Evolutionary conservation across 208 protist genomes (phyloP).

Genomic region (Leishmania gerbilli): DNA sequence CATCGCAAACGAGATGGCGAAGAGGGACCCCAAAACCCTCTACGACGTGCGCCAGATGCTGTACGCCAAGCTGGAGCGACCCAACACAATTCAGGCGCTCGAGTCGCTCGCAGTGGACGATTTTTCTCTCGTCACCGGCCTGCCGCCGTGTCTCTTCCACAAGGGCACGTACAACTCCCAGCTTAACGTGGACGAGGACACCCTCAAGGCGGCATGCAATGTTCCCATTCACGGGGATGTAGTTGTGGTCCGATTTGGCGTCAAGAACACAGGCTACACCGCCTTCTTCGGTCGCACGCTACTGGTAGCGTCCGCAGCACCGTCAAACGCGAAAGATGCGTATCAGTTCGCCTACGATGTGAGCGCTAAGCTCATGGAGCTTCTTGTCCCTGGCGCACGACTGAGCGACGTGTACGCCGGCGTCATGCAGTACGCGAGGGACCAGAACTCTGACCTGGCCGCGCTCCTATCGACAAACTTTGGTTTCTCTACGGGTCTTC

Average conservation of each 20-base stretch:
- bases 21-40: slow-evolving; percentile 53
- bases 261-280: slow-evolving; percentile 77
- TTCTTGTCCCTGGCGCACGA: slow-evolving; percentile 51
- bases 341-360: slow-evolving; percentile 81
- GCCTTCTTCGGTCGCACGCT: slow-evolving; percentile 84
- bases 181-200: slow-evolving; percentile 58
- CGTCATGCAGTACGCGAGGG: slow-evolving; percentile 50
- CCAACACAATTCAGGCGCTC: slow-evolving; percentile 71
- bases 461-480: slow-evolving; percentile 57
- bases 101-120: slow-evolving; percentile 65
- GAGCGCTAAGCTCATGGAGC: slow-evolving; percentile 69
- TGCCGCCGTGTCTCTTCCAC: slow-evolving; percentile 80
- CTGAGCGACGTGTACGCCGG: slow-evolving; percentile 68
- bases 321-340: slow-evolving; percentile 56
- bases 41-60: slow-evolving; percentile 68
- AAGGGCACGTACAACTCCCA: slow-evolving; percentile 63
- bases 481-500: slow-evolving; percentile 83
- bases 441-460: slow-evolving; percentile 51
- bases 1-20: slow-evolving; percentile 59
- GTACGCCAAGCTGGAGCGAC: slow-evolving; percentile 64
- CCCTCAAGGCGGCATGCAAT: slow-evolving; percentile 36
- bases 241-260: slow-evolving; percentile 77
- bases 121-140: slow-evolving; percentile 61
- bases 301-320: slow-evolving; percentile 68
- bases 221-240: slow-evolving; percentile 63